Evolutionary conservation across 2,329 filamentous ascomycete species (phyloP).

Genomic region (Incumbomyces delicatus): DNA sequence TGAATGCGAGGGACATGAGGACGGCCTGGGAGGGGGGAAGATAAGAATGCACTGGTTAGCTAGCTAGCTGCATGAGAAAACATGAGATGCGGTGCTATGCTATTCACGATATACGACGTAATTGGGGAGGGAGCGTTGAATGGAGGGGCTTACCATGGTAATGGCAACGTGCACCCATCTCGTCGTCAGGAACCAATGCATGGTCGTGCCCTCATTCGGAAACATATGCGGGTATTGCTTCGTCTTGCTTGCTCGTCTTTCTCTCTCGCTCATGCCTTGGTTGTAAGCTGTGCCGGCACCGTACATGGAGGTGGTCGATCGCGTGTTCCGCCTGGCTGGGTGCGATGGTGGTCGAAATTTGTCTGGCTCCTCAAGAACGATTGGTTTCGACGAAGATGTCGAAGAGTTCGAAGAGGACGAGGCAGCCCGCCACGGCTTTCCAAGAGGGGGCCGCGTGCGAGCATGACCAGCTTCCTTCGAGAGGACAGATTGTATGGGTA

Average conservation of each 20-base stretch:
- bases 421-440: not conserved
- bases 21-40: conserved; percentile 36
- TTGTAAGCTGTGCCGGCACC: conserved; percentile 53
- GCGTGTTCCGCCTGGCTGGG: conserved; percentile 55
- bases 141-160: conserved; percentile 55
- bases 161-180: conserved; percentile 69
- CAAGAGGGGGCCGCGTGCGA: no score
- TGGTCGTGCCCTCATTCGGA: conserved; percentile 69
- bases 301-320: conserved; percentile 54
- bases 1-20: conserved; percentile 23
- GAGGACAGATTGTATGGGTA: no score
- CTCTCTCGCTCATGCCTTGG: conserved; percentile 42
- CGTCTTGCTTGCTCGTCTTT: conserved; percentile 55
- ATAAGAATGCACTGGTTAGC: no score
- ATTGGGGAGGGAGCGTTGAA: no score
- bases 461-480: no score
- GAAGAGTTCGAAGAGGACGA: not conserved
- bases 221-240: conserved; percentile 83
- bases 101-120: not conserved
- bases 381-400: conserved; percentile 38
- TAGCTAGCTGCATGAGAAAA: conserved; percentile 15
- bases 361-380: conserved; percentile 74
- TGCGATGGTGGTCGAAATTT: conserved; percentile 91
- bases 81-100: not conserved
- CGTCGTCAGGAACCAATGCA: conserved; percentile 76